Conservation (phyloP, 1,139 yeast species). For the Geotrichum klebahnii region DNA sequence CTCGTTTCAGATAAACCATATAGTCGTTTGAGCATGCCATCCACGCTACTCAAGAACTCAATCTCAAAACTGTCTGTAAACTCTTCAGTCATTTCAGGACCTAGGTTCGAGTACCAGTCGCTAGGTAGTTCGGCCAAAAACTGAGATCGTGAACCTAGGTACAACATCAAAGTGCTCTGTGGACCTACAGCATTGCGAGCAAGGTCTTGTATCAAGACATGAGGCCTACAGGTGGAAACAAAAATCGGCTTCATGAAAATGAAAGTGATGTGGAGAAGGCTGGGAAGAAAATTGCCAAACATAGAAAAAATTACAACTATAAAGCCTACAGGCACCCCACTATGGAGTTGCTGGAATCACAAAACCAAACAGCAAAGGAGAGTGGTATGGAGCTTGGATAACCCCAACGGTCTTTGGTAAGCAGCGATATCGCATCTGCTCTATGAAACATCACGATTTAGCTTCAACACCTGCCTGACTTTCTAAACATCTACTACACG, state of each 20-base stretch:
- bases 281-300: not conserved
- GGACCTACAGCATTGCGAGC: not conserved
- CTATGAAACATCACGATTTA: not conserved
- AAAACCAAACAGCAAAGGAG: no score
- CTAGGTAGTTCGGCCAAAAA: conserved; percentile 8
- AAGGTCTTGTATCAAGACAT: conserved; percentile 9
- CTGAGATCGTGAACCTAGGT: conserved; percentile 9
- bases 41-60: conserved; percentile 2
- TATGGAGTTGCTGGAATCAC: no score
- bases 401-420: not conserved
- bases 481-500: no score
- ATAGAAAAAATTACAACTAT: no score
- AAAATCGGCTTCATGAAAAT: conserved; percentile 6
- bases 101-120: conserved; percentile 13
- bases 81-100: conserved; percentile 14
- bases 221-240: conserved; percentile 7
- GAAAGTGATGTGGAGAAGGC: not conserved
- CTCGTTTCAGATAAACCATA: not conserved
- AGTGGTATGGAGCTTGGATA: not conserved
- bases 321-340: no score
- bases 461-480: no score
- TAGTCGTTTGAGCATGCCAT: conserved; percentile 8
- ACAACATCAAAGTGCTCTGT: not conserved
- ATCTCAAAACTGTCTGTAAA: conserved; percentile 18
- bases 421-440: not conserved